Base-by-base conservation (phyloP, 495 filamentous ascomycete genomes). In the Tuber calosporum region DNA sequence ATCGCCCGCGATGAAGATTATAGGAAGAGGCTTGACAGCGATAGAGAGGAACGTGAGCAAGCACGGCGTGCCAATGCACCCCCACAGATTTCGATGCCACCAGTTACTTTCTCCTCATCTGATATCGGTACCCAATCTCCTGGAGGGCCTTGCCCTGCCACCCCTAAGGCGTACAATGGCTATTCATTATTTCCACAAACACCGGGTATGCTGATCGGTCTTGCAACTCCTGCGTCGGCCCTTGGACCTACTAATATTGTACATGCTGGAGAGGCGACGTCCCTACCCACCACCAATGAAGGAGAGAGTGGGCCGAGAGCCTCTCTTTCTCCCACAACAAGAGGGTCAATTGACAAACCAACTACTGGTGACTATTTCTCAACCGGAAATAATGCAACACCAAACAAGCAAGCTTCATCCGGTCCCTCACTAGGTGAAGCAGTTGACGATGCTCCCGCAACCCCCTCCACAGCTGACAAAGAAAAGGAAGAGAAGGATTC, bases 1-100 rank as follows among this genome's bases (percentile, higher is more conserved):
- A 90, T 96, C 75, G 87, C 87, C 72, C 89, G 92, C 43, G 95
- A 99, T 80, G 88, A 89, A 79, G 83, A 83, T 13, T 91, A 91
- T 81, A 88, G 96, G 41, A 85, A 87, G 42, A 84, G 87, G 67
- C 85, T 95, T 17, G 85, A 91, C 34, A 85, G 88, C 13, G 85
- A 85, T 68, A 87, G 87, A 17, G 85, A 88, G 69, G 89, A 90
- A 76, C 82, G 85, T 40, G 83, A 84, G 69, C 86, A 84, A 43
- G 77, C 85, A 13, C 86, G 86, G 45, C 85, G 89, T 36, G 69
- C 83, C 5, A 87, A 89, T 77, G 85, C 88, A 2, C 89, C 91
- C 0, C 83, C 84, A 30, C 89, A 88, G n/a, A 92, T 94, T 73
- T 83, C 89, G 68, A 85, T 95, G 67, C 90, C 93, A 67, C 72